Percentiles rank a stretch among this genome's conserved stretches.
Conservation (phyloP, 495 filamentous ascomycete genomes). For the Neurospora tetrasperma region DNA sequence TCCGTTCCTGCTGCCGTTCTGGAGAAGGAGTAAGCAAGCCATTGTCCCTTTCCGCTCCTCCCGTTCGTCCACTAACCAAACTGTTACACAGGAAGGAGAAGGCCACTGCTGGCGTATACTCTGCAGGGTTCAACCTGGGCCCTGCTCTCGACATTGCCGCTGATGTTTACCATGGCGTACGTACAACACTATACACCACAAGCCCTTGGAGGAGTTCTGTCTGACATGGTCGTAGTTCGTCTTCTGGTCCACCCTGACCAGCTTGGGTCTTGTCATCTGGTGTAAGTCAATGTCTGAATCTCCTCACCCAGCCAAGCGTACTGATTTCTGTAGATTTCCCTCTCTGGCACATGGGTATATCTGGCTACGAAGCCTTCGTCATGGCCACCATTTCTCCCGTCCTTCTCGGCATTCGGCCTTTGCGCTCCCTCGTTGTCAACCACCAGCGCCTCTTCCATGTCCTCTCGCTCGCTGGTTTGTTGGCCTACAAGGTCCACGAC, state of each 20-base stretch:
- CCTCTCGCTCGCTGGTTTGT: conserved; percentile 65
- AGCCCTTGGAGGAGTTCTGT: neutral
- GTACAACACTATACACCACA: conserved; percentile 13
- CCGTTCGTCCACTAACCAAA: conserved; percentile 10
- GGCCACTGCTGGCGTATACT: conserved; percentile 58
- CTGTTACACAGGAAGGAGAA: conserved; percentile 57
- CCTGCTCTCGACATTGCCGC: conserved; percentile 73
- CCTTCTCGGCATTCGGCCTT: conserved; percentile 58
- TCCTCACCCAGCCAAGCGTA: conserved; percentile 1
- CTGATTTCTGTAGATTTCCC: conserved; percentile 64
- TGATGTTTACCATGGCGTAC: conserved; percentile 87
- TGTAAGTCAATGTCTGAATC: conserved; percentile 47
- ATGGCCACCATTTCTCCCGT: conserved; percentile 75
- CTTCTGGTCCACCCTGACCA: conserved; percentile 92
- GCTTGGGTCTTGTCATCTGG: conserved; percentile 82
- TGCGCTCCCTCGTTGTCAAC: conserved; percentile 56
- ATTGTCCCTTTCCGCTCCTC: conserved; percentile 1
- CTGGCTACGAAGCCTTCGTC: conserved; percentile 86
- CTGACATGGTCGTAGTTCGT: conserved; percentile 52
- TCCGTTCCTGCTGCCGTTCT: conserved; percentile 62
- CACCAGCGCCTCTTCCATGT: conserved; percentile 64
- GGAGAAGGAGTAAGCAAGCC: conserved; percentile 67
- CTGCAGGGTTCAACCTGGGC: conserved; percentile 59
- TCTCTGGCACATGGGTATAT: conserved; percentile 99
- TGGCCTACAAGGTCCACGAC: conserved; percentile 63